phyloP scores from a whole-genome alignment of 345 rosid species.

The Eucalyptus marginata region DNA sequence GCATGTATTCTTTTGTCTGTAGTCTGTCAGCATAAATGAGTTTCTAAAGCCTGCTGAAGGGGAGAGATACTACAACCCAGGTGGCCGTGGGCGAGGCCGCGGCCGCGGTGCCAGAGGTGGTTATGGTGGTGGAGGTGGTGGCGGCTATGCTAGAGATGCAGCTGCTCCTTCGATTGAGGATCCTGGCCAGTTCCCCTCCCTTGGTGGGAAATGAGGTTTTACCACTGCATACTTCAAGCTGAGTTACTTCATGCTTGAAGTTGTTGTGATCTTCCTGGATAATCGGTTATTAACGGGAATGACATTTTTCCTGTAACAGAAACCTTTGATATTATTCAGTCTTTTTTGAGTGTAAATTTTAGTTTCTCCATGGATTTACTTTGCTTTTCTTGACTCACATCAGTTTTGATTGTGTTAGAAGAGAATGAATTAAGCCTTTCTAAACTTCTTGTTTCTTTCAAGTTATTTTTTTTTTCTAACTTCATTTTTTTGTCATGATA shows the following conservation, averaged over 20 bases:
- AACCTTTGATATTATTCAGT: background rate
- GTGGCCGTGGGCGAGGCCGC: conserved; percentile 71
- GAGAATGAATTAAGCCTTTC: background rate
- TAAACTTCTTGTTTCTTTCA: background rate
- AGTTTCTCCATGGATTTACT: background rate
- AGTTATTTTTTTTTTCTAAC: background rate
- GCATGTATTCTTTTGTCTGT: background rate
- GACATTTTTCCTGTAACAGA: conserved; percentile 12
- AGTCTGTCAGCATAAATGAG: conserved; percentile 89
- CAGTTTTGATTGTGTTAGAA: background rate
- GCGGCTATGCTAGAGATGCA: conserved; percentile 5
- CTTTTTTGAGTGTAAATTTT: background rate
- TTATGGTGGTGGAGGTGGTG: background rate
- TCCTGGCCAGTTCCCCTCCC: conserved; percentile 79
- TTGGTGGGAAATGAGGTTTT: conserved; percentile 69
- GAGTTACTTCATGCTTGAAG: background rate
- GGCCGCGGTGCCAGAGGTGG: conserved; percentile 49
- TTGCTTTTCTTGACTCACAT: background rate
- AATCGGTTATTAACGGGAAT: conserved; percentile 6
- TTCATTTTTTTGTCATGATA: background rate
- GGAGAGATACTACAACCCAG: conserved; percentile 31
- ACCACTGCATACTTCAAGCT: background rate
- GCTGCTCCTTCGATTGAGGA: conserved; percentile 73
- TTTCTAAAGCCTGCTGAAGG: conserved; percentile 96
- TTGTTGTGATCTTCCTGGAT: background rate